Conservation (phyloP, 805 yeast genomes). For the Candida fluviatilis region DNA sequence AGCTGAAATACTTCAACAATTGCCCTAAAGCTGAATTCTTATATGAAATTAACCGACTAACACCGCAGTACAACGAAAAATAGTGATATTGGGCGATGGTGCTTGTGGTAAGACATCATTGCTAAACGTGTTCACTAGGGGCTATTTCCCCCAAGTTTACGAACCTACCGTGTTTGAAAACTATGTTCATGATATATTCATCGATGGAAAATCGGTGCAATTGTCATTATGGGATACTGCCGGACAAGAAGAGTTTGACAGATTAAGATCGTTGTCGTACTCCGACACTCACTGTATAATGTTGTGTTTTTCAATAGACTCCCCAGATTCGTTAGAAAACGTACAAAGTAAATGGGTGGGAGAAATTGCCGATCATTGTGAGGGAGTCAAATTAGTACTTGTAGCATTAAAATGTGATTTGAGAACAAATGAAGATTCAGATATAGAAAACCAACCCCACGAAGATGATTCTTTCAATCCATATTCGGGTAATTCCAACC, state of each 20-base stretch:
- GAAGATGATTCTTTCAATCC: conserved; percentile 31
- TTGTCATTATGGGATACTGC: conserved; percentile 98
- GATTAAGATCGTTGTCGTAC: conserved; percentile 86
- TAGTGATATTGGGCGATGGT: conserved; percentile 95
- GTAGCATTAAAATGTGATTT: conserved; percentile 95
- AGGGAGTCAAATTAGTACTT: conserved; percentile 87
- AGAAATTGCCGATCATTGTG: conserved; percentile 95
- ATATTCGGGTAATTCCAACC: conserved; percentile 24
- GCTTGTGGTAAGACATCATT: conserved; percentile 98
- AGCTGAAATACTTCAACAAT: too few species aligned
- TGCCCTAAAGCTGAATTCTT: too few species aligned
- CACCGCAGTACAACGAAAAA: conserved; percentile 71
- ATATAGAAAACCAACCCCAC: conserved; percentile 23
- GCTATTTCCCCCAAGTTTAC: conserved; percentile 96
- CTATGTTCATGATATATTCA: conserved; percentile 94
- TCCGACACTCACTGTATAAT: conserved; percentile 96
- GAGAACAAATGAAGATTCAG: conserved; percentile 58
- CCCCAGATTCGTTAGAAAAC: conserved; percentile 89
- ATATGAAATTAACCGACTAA: too few species aligned
- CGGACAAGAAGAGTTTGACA: conserved; percentile 97
- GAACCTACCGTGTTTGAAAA: conserved; percentile 98
- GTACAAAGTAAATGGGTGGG: conserved; percentile 97
- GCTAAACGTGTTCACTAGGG: conserved; percentile 91
- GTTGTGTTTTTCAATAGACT: conserved; percentile 93
- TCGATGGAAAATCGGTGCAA: conserved; percentile 90